Base-by-base conservation (phyloP, 108 stramenopile species). In the Nitzschia palea region DNA sequence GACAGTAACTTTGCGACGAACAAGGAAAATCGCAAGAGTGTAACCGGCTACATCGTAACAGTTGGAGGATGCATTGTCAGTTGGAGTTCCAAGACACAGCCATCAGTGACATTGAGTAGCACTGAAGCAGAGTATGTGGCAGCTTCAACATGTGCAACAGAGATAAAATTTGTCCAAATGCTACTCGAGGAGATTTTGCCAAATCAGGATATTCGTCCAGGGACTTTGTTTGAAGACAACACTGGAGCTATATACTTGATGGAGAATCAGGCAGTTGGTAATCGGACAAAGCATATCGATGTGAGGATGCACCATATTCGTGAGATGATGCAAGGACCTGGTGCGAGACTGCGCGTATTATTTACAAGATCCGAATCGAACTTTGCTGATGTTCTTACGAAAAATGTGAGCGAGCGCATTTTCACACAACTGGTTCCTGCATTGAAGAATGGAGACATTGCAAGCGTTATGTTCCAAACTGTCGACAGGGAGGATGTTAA, bases 131-230 rank as follows among this genome's bases (percentile, higher is more conserved):
- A 42, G 9, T 12, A 12, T 9, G 9, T 42, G 42, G 14, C 42
- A 42, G 42, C 42, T 12, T 12, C 42, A 12, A 42, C 14, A 14
- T 14, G 42, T 12, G 12, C 12, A 42, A 42, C 14, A 42, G 14
- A 42, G 42, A 42, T 69, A 22, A 59, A 45, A 22, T 69, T 69
- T 28, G 12, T 61, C 60, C 36, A 44, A 57, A 69, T 61, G 60
- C 36, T 69, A 26, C 22, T 69, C 20, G 31, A 44, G n/a, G 12
- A 30, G 10, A 25, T 14, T 8, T 22, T 67, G 55, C 56, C 56
- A 23, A 37, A 57, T 15, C 4, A 10, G 23, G 33, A 15, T 6
- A 14, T 4, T 4, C 22, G 5, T 15, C 64, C 64, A 32, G 20
- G 6, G 15, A 20, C 17, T 22, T 10, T 56, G 33, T 33, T 15